phyloP scores from a whole-genome alignment of 371 early-diverging fungal species.

The Syncephalis fuscata region DNA sequence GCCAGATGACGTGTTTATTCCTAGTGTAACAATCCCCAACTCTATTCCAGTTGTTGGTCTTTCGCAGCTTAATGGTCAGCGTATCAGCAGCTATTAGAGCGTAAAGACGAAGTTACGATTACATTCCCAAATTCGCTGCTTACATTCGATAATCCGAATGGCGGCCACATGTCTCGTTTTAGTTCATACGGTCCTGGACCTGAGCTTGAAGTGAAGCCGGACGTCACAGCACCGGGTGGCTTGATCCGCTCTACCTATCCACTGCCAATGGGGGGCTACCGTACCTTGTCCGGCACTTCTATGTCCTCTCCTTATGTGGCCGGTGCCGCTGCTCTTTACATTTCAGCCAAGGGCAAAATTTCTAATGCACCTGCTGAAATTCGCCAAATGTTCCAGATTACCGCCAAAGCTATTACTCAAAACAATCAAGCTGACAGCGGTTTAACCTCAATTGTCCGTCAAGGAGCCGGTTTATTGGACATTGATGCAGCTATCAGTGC shows the following conservation, averaged over 20 bases:
- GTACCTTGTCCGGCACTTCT: slow-evolving; percentile 27
- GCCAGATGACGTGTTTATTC: too few relatives aligned
- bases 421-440: too few relatives aligned
- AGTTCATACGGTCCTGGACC: slow-evolving; percentile 51
- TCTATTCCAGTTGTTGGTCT: too few relatives aligned
- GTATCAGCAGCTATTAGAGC: too few relatives aligned
- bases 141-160: slow-evolving; percentile 8
- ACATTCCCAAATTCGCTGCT: slow-evolving; percentile 1
- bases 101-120: too few relatives aligned
- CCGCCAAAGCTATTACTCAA: too few relatives aligned
- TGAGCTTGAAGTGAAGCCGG: slow-evolving; percentile 41
- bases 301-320: slow-evolving; percentile 35
- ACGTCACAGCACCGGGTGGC: slow-evolving; percentile 50
- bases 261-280: slow-evolving; percentile 25
- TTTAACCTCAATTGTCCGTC: too few relatives aligned
- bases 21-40: too few relatives aligned
- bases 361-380: background rate
- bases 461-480: too few relatives aligned
- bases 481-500: too few relatives aligned
- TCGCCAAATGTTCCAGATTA: background rate
- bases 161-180: slow-evolving; percentile 24
- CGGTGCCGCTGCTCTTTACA: slow-evolving; percentile 31
- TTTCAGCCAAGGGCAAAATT: background rate
- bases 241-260: slow-evolving; percentile 51
- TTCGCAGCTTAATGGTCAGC: too few relatives aligned